phyloP scores from a whole-genome alignment of 192 early-diverging fungal genomes.

The Coemansia sp. region DNA sequence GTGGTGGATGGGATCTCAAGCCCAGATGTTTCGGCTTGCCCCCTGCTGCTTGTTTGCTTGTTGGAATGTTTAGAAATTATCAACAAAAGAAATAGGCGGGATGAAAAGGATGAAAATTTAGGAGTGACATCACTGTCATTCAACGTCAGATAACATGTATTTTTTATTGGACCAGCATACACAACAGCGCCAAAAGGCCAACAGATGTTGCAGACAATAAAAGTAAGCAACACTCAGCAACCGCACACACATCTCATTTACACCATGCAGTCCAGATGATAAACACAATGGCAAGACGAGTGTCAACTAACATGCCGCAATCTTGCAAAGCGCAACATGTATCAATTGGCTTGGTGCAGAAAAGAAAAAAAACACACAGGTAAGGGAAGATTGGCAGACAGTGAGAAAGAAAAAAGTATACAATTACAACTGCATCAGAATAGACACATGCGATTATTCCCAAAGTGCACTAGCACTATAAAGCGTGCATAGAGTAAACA shows the following conservation, averaged over 20 bases:
- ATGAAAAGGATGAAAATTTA: too few species aligned
- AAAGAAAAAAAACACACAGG: not conserved
- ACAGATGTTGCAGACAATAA: not conserved
- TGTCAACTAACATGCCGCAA: not conserved
- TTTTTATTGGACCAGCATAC: too few species aligned
- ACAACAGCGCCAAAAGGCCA: not conserved
- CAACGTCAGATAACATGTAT: too few species aligned
- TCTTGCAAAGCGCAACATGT: not conserved
- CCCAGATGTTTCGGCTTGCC: too few species aligned
- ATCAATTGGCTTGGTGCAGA: too few species aligned
- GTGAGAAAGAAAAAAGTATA: not conserved
- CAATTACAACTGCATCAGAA: not conserved
- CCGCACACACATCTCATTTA: not conserved
- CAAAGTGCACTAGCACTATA: not conserved
- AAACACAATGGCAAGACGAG: not conserved
- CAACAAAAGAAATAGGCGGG: too few species aligned
- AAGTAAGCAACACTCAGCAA: not conserved
- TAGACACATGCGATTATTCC: not conserved
- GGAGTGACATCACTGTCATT: too few species aligned
- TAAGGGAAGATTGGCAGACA: not conserved
- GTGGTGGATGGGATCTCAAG: too few species aligned
- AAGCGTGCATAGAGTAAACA: not conserved
- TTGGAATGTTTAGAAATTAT: too few species aligned
- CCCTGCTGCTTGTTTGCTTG: too few species aligned
- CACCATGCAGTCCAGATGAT: not conserved